Base-by-base conservation (phyloP, 768 basidiomycete species). In the Serendipita sp. region DNA sequence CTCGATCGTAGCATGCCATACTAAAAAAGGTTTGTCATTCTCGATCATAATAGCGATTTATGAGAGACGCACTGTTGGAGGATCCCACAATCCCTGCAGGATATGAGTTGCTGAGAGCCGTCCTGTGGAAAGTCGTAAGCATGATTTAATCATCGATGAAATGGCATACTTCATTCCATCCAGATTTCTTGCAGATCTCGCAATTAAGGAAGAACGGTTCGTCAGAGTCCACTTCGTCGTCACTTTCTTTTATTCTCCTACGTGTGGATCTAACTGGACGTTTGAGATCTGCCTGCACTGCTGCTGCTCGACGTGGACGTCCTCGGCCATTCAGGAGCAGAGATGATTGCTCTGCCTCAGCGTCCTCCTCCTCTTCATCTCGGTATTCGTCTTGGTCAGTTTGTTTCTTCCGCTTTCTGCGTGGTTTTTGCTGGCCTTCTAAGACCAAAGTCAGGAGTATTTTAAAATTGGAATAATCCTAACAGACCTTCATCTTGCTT, bases 121-220 rank as follows among this genome's bases (percentile, higher is more conserved):
- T 60, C 55, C 55, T 60, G 55, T 11, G 13, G 13, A 23, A 4
- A 10, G 4, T 11, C 13, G 36, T 60, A 8, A 60, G 55, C 36
- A 27, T 31, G 2, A 4, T 11, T n/a, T 8, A 37, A 60, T 10
- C 10, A 33, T 29, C 27, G 4, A 37, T 31, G 18, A n/a, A 1
- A 8, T n/a, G 10, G 31, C 11, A 8, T 8, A 60, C 55, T 29
- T 60, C 55, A 18, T 60, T 60, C 55, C 55, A 60, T 29, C 55
- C 55, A 27, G 55, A 60, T 34, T 60, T 60, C 33, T 60, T 60
- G 55, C 55, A 60, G 34, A 60, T 60, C 10, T 60, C 55, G 33
- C 55, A 60, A 36, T 60, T 60, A 4, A 60, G n/a, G 27, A 60
- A 60, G 11, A 60, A 33, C 16, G 55, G 55, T n/a, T 60, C 55